Evolutionary conservation across 805 yeast species (phyloP).

Genomic region (Barnettozyma wickerhamii): DNA sequence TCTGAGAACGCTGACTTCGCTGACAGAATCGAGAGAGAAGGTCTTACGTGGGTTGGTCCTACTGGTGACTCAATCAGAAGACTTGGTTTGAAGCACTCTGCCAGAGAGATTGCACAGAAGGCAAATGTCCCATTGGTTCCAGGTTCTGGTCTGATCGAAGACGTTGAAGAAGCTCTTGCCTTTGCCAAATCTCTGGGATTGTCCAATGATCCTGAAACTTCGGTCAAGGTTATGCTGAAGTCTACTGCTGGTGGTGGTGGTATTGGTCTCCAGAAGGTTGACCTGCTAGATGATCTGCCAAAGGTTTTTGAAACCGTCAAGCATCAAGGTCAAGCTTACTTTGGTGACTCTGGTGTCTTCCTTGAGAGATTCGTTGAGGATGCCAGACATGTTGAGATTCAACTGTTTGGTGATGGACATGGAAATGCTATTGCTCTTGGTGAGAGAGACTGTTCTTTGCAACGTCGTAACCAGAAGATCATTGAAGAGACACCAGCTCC

Average conservation of each 20-base stretch:
- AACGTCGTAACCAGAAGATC: constrained; percentile 93
- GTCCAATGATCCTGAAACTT: constrained; percentile 30
- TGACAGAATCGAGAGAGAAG: constrained; percentile 77
- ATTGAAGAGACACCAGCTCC: constrained; percentile 99
- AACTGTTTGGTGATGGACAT: constrained; percentile 92
- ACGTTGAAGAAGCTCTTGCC: constrained; percentile 67
- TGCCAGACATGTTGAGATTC: constrained; percentile 95
- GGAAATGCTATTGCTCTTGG: constrained; percentile 94
- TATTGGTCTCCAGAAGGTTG: constrained; percentile 93
- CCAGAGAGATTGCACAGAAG: constrained; percentile 83
- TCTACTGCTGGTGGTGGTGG: constrained; percentile 99
- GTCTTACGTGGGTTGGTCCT: constrained; percentile 94
- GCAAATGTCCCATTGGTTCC: constrained; percentile 98
- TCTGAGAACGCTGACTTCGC: constrained; percentile 76
- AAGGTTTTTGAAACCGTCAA: constrained; percentile 85
- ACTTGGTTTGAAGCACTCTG: constrained; percentile 93
- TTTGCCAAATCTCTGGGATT: constrained; percentile 65
- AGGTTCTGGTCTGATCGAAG: constrained; percentile 81
- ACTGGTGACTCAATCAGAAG: constrained; percentile 88
- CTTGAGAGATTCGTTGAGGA: constrained; percentile 91
- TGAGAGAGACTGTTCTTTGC: constrained; percentile 96
- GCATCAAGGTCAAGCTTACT: constrained; percentile 89
- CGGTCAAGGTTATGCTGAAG: constrained; percentile 92
- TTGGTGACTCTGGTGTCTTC: constrained; percentile 95
- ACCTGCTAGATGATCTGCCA: constrained; percentile 73